Percentiles rank a stretch among this genome's conserved stretches.
These are phyloP conservation scores for Fusarium humuli DNA, from an alignment of 2,329 filamentous ascomycete species.

Conservation along the genomic window DNA sequence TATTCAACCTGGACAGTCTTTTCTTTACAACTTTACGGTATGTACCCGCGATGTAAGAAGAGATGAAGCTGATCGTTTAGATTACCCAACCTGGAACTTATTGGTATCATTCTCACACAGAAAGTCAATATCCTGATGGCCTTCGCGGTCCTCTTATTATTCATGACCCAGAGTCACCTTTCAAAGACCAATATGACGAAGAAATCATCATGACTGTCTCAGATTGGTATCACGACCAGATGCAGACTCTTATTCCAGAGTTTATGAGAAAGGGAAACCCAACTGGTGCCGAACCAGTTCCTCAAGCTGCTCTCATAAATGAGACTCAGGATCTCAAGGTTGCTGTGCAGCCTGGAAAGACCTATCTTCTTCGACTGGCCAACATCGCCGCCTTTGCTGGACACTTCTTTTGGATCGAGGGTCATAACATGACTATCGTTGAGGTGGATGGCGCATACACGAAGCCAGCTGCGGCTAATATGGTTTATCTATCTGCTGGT, in stretches of 20 bases:
- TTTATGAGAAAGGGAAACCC: conserved; percentile 68
- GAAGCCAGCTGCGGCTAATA: conserved; percentile 67
- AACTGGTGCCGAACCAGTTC: conserved; percentile 72
- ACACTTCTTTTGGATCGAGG: conserved; percentile 75
- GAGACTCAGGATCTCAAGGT: conserved; percentile 73
- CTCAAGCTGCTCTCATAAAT: conserved; percentile 76
- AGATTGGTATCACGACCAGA: conserved; percentile 76
- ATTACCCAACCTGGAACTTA: conserved; percentile 77
- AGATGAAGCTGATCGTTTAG: conserved; percentile 48
- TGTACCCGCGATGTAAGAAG: background rate
- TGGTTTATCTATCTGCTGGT: conserved; percentile 74
- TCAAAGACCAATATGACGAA: conserved; percentile 67
- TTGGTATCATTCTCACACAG: conserved; percentile 81
- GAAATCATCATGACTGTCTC: conserved; percentile 75
- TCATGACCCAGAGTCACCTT: conserved; percentile 70
- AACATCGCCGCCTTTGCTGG: conserved; percentile 79
- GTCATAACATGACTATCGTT: conserved; percentile 74
- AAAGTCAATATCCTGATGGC: conserved; percentile 77
- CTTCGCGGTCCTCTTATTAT: conserved; percentile 73
- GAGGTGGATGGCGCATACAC: conserved; percentile 80
- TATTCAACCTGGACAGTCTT: conserved; percentile 71
- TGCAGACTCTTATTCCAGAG: conserved; percentile 57
- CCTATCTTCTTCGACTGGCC: conserved; percentile 57
- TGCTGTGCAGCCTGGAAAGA: conserved; percentile 72
- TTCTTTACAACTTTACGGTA: conserved; percentile 78